Conservation (phyloP, 345 rosid genomes). For the Excoecaria agallocha region DNA sequence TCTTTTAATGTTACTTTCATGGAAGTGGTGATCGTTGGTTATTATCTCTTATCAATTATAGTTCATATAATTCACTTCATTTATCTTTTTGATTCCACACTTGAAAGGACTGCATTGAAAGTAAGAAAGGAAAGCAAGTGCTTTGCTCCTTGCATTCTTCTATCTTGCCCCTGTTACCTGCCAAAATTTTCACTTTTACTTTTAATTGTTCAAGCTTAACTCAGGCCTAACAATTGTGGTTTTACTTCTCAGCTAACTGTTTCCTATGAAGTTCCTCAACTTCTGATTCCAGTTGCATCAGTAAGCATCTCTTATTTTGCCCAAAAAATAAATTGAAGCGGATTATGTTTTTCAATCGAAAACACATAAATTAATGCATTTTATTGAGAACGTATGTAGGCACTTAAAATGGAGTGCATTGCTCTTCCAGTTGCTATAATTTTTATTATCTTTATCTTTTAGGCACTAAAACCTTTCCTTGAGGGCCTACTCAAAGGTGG, state of each 20-base stretch:
- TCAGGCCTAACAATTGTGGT: slow-evolving; percentile 2
- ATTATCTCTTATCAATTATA: background rate
- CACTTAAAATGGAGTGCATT: slow-evolving; percentile 7
- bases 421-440: background rate
- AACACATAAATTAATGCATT: background rate
- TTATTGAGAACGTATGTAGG: too few species aligned
- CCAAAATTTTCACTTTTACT: background rate
- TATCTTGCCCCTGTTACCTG: background rate
- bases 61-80: background rate
- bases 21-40: background rate
- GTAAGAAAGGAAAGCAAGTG: background rate
- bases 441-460: slow-evolving; percentile 6
- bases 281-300: slow-evolving; percentile 73
- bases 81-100: background rate
- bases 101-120: background rate
- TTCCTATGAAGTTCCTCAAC: slow-evolving; percentile 86
- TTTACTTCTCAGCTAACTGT: slow-evolving; percentile 73
- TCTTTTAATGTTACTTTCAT: background rate
- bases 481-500: slow-evolving; percentile 62
- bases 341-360: background rate
- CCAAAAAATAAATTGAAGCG: background rate
- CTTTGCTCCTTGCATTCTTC: background rate
- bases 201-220: background rate
- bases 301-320: slow-evolving; percentile 41
- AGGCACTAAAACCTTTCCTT: slow-evolving; percentile 85